phyloP scores from a whole-genome alignment of 2,329 filamentous ascomycete species.

The Cadophora luteo-olivacea region DNA sequence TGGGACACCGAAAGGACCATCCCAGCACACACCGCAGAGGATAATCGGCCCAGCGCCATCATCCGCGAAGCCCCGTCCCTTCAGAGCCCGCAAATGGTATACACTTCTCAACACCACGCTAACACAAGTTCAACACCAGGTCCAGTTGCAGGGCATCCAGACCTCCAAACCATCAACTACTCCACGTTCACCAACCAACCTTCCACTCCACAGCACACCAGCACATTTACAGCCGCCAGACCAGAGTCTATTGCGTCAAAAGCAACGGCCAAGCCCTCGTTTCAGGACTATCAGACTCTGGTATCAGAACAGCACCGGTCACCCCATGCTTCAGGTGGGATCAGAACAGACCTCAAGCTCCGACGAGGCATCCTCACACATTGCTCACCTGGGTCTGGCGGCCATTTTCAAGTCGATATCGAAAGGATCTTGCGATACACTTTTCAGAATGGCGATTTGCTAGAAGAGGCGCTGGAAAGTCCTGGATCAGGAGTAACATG shows the following conservation, averaged over 20 bases:
- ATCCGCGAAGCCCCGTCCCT: neutral
- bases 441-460: conserved; percentile 32
- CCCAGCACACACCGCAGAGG: neutral
- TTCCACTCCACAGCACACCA: neutral
- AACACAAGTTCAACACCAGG: neutral
- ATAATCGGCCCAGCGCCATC: neutral
- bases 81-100: neutral
- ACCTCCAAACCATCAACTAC: neutral
- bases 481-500: conserved; percentile 29
- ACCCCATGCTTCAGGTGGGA: conserved; percentile 7
- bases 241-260: conserved; percentile 1
- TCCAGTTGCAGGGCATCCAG: neutral
- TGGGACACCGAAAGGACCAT: neutral
- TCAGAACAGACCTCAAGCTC: conserved; percentile 3
- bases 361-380: conserved; percentile 6
- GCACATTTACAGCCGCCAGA: neutral
- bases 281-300: neutral
- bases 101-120: neutral
- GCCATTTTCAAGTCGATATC: conserved; percentile 12
- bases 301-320: conserved; percentile 6
- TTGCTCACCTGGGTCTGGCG: neutral
- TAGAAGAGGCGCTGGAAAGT: conserved; percentile 37
- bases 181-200: neutral
- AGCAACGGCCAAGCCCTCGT: neutral
- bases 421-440: conserved; percentile 30